A percentile compares a stretch with the other conserved stretches of the same genome.
phyloP scores from a whole-genome alignment of 805 yeast species.

The Wickerhamiella cacticola region DNA sequence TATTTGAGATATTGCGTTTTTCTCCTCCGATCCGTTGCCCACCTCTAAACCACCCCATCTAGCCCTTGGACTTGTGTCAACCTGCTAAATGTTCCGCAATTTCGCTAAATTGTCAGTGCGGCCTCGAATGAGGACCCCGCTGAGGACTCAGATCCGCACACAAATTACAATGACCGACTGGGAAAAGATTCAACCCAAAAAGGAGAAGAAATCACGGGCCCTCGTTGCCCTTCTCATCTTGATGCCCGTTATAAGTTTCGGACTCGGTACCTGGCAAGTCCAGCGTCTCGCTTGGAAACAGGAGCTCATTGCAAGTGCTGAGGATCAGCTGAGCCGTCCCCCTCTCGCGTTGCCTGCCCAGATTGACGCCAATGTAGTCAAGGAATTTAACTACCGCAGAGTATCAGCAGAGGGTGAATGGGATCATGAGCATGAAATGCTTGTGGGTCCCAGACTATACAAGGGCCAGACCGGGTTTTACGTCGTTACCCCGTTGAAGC shows the following conservation, averaged over 20 bases:
- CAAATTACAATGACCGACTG: constrained; percentile 44
- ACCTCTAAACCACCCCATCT: too few species aligned
- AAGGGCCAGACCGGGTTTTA: constrained; percentile 67
- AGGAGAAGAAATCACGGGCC: constrained; percentile 32
- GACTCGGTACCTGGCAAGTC: constrained; percentile 89
- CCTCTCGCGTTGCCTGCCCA: constrained; percentile 56
- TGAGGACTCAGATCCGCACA: not conserved
- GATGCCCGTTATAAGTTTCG: constrained; percentile 80
- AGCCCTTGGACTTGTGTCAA: not conserved
- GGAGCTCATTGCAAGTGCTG: constrained; percentile 66
- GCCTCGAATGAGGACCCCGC: not conserved
- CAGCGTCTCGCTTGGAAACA: constrained; percentile 79
- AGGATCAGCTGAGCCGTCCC: constrained; percentile 62
- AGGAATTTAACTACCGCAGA: constrained; percentile 69
- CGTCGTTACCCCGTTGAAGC: constrained; percentile 68
- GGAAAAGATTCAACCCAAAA: constrained; percentile 55
- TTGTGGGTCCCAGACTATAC: constrained; percentile 77
- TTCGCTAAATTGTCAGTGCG: not conserved
- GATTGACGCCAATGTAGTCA: constrained; percentile 47
- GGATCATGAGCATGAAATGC: constrained; percentile 74
- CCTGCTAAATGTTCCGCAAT: not conserved
- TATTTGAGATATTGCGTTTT: too few species aligned
- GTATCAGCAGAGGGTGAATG: constrained; percentile 68
- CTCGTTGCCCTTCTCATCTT: constrained; percentile 38
- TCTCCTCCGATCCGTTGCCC: too few species aligned